Percentiles rank a stretch among this genome's conserved stretches.
Conservation (phyloP, 2,329 filamentous ascomycete species). For the Ophiostoma triangulosporum region DNA sequence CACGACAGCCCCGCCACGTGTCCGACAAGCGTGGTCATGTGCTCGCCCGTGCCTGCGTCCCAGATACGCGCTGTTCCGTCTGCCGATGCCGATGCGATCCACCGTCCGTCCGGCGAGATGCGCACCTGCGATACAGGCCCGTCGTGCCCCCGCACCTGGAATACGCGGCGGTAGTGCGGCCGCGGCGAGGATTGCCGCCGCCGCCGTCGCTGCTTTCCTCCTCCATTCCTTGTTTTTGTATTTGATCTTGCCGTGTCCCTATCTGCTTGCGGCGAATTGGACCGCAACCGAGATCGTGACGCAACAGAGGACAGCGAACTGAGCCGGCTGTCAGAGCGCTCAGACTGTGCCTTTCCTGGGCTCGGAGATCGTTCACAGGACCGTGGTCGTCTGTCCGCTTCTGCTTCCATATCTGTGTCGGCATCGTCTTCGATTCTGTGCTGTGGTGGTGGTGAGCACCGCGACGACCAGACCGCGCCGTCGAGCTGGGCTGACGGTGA, state of each 20-base stretch:
- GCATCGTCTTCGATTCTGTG: not conserved
- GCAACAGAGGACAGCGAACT: not conserved
- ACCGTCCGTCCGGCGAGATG: conserved; percentile 80
- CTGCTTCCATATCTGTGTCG: not conserved
- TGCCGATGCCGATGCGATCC: conserved; percentile 81
- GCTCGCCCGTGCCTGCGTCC: conserved; percentile 62
- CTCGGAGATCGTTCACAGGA: not conserved
- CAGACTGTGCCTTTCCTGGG: not conserved
- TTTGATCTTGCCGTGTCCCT: conserved; percentile 11
- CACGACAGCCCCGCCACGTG: conserved; percentile 89
- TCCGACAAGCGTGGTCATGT: conserved; percentile 80
- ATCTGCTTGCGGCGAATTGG: not conserved
- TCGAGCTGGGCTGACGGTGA: conserved; percentile 13
- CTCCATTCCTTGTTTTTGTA: not conserved
- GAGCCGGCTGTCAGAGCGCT: not conserved
- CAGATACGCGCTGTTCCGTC: conserved; percentile 88
- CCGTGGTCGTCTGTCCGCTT: not conserved
- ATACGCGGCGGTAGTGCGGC: conserved; percentile 55
- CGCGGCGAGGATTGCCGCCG: conserved; percentile 28
- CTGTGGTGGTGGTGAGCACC: not conserved
- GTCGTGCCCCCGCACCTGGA: conserved; percentile 64
- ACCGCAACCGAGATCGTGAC: not conserved
- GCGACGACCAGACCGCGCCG: conserved; percentile 4
- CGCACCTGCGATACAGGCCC: conserved; percentile 71
- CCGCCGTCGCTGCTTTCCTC: conserved; percentile 11